Evolutionary conservation across 2,329 filamentous ascomycete genomes (phyloP).

Genomic region (Myrmaecium sp.): DNA sequence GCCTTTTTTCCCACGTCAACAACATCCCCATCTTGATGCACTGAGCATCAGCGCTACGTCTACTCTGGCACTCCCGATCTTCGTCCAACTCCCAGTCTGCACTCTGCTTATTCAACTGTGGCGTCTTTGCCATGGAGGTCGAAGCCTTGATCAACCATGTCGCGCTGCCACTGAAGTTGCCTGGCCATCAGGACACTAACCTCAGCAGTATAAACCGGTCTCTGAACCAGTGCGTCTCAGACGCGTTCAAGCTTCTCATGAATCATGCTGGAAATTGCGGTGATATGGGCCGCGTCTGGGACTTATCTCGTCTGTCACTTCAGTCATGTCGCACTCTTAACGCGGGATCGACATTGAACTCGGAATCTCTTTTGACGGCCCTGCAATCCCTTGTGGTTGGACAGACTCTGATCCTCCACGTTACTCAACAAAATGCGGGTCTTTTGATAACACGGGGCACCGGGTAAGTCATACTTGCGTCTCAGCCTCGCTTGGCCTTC

Average conservation of each 20-base stretch:
- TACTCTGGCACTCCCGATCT: too few relatives aligned
- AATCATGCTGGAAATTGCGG: background rate
- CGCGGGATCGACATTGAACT: conserved; percentile 10
- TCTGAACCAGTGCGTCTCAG: conserved; percentile 11
- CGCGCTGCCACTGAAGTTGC: conserved; percentile 21
- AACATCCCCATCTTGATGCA: too few relatives aligned
- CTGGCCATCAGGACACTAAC: conserved; percentile 16
- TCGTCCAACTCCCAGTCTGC: too few relatives aligned
- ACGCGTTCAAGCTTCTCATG: background rate
- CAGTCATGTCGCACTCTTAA: conserved; percentile 9
- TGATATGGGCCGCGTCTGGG: background rate
- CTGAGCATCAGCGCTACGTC: too few relatives aligned
- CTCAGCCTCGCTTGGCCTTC: conserved; percentile 6
- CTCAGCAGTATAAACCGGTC: conserved; percentile 12
- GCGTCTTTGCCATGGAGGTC: too few relatives aligned
- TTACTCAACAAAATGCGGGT: conserved; percentile 33
- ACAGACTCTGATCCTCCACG: conserved; percentile 23
- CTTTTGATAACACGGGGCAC: conserved; percentile 23
- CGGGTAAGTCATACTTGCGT: conserved; percentile 12
- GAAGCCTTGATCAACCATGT: conserved; percentile 20
- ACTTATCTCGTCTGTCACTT: conserved; percentile 8
- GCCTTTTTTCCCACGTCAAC: too few relatives aligned
- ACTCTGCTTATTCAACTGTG: too few relatives aligned
- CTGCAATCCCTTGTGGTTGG: conserved; percentile 8
- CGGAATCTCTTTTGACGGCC: conserved; percentile 9